These are phyloP conservation scores for Aristolochia fimbriata DNA, from an alignment of 164 flowering plant genomes.

Conservation along the genomic window DNA sequence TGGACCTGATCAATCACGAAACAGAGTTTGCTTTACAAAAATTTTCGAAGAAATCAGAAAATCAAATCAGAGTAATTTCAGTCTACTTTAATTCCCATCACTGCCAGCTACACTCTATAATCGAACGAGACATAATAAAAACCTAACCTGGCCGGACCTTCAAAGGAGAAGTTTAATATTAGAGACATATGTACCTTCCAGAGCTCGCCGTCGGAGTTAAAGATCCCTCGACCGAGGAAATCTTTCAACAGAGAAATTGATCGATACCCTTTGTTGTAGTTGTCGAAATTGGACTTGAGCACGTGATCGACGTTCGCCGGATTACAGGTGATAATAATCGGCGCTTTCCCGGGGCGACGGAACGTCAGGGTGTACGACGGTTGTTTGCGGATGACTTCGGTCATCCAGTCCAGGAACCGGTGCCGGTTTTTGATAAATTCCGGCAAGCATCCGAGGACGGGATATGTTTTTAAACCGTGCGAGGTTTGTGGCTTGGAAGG, in stretches of 20 bases:
- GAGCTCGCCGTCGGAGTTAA: constrained; percentile 39
- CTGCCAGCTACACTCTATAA: too few species aligned
- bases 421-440: constrained; percentile 38
- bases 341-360: constrained; percentile 32
- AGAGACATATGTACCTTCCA: constrained; percentile 28
- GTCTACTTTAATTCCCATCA: too few species aligned
- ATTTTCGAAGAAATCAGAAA: too few species aligned
- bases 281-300: constrained; percentile 43
- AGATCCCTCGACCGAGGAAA: constrained; percentile 52
- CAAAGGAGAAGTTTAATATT: too few species aligned
- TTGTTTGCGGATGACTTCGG: constrained; percentile 24
- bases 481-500: constrained; percentile 1
- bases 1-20: constrained; percentile 13
- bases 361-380: constrained; percentile 42
- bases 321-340: constrained; percentile 30
- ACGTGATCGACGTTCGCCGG: constrained; percentile 40
- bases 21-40: too few species aligned
- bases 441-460: constrained; percentile 42
- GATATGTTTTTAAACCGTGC: constrained; percentile 37
- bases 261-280: constrained; percentile 41
- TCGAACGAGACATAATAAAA: too few species aligned
- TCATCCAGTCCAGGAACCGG: constrained; percentile 54
- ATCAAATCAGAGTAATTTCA: too few species aligned
- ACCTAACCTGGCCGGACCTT: too few species aligned
- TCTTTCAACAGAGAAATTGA: constrained; percentile 25